Evolutionary conservation across 2,329 filamentous ascomycete genomes (phyloP), one percentile per base, ranked within the genome.

Genomic region (Graphilbum sp.): DNA sequence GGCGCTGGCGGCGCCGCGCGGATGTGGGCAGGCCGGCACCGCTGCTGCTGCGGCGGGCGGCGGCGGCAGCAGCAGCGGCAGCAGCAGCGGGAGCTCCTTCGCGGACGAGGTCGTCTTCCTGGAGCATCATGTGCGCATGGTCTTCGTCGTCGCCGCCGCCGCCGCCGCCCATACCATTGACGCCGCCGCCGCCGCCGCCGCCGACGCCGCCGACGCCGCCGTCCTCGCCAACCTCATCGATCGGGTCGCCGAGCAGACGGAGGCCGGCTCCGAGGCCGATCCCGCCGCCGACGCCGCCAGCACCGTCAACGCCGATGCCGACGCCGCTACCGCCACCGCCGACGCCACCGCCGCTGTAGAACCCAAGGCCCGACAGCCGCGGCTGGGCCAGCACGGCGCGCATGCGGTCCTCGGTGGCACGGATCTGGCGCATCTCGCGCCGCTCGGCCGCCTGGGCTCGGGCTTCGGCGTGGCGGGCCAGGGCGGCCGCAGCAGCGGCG

Each of bases 361-460:
- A 24, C 6, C 21, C 40, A 30, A 44, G 35, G 4, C 37, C 41
- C 21, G 43, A 44, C 17, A 47, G 37, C 31, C 61, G 58, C 11
- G 68, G 69, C 13, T 65, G 63, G 16, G 63, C 60, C 43, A 72
- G 59, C 41, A 71, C 67, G 49, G 73, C 67, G 32, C 73, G 67
- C 51, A 77, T 71, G 6, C 74, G 71, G 40, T 76, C 72, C 48
- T 79, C 72, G 0, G 62, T 62, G 46, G 72, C 65, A 18, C 68
- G 61, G 59, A 73, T 61, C 45, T 65, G 63, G 37, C 61, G 62
- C 20, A 64, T 54, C 39, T 67, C 61, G 35, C 61, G 57, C 19
- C 61, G 54, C 37, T 59, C 46, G 2, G 52, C 53, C 16, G 51
- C 52, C 18, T 55, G 53, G 12, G 55, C 55, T 19, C 58, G 57